Base-by-base conservation (phyloP, 2,329 filamentous ascomycete species). In the Alternaria gaisen region DNA sequence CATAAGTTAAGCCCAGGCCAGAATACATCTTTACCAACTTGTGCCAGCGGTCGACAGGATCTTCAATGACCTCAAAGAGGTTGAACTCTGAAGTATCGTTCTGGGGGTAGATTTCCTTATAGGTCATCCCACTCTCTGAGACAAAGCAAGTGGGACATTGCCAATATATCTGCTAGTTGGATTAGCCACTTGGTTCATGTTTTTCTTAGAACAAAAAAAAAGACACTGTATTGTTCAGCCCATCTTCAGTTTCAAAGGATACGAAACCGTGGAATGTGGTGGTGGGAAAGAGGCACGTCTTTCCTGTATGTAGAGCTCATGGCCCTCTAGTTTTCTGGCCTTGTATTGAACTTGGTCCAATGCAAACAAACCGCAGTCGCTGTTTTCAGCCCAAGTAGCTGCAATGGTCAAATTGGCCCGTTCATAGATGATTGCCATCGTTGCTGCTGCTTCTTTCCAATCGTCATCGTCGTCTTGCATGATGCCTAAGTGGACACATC, bases 201-300 rank as follows among this genome's bases (percentile, higher is more conserved):
- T 1, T 14, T n/a, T 1, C 8, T n/a, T 24, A 0, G 0, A 2
- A 16, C 6, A 6, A 16, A 1, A 1, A 9, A n/a, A 8, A 26
- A 16, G 12, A 26, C 8, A 20, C 3, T 0, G 11, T 3, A 16
- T 26, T 0, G 6, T 16, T 0, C 12, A 9, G n/a, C 1, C 16
- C 20, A 18, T 11, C 0, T 26, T 0, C 38, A 20, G n/a, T n/a
- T n/a, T n/a, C n/a, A n/a, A n/a, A n/a, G n/a, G n/a, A n/a, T n/a
- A n/a, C n/a, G n/a, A n/a, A n/a, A n/a, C n/a, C n/a, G n/a, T n/a
- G n/a, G n/a, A n/a, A n/a, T n/a, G n/a, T n/a, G 32, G 32, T 12
- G 11, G 32, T 36, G 12, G 32, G 2, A 53, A 53, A 1, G 0
- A 0, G 7, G 6, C 0, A 2, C 16, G 0, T 2, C 2, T 0